Evolutionary conservation across 495 filamentous ascomycete species (phyloP), one percentile per base, ranked within the genome.

Genomic region (Glutinoglossum americanum): DNA sequence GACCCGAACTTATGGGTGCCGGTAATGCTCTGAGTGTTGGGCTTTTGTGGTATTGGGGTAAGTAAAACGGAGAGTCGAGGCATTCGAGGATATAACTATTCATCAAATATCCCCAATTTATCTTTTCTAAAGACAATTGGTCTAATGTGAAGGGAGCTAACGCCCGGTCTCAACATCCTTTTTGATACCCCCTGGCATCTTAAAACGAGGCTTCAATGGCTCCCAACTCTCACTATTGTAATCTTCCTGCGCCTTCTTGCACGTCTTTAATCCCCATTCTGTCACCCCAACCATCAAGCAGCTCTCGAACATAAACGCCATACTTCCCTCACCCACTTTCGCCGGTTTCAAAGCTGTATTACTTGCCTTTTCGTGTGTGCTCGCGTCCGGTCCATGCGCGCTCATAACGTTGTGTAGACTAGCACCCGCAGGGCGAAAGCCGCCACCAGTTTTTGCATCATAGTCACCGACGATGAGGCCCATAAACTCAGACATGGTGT

Each of bases 401-500:
- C 73, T 73, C 80, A 81, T 81, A 8, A 80, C 73, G 61, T 81
- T 83, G 61, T 81, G 77, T 64, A 82, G 60, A 61, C 72, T 75
- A n/a, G 77, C 80, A 35, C 80, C 77, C 9, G 75, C 77, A 53
- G 79, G 77, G 62, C 75, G 75, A 68, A 83, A 82, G 0, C 80
- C 77, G 60, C 77, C 78, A n/a, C 76, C 78, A 1, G 71, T 74
- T 65, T 81, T 81, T 11, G 77, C 79, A 62, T 78, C 80, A 62
- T 87, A 86, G 58, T 80, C 76, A 39, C 89, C 89, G 32, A 70
- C 64, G 58, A 87, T 83, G 33, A 87, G 70, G 28, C 82, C 82
- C 81, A 87, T 86, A 73, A 83, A 85, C 68, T 84, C 85, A 57
- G 82, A 86, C 89, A 95, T 95, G 54, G 76, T 76, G 62, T 74